phyloP scores from a whole-genome alignment of 495 filamentous ascomycete genomes.

The Elasticomyces elasticus region DNA sequence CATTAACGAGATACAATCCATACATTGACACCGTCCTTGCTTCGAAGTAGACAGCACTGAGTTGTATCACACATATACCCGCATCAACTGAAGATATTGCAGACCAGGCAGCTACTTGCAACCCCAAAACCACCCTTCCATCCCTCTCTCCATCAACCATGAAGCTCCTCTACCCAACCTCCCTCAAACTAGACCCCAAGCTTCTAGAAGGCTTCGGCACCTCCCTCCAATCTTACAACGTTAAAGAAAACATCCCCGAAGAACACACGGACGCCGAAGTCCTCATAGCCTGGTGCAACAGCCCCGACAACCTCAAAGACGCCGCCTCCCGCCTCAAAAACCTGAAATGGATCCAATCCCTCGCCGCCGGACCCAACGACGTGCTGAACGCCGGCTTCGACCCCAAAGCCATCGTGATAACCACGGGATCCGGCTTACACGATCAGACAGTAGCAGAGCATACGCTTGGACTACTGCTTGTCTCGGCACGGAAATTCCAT shows the following conservation, averaged over 20 bases:
- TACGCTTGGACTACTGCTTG: slow-evolving; percentile 43
- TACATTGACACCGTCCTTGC: too few relatives aligned
- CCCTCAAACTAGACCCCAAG: slow-evolving; percentile 41
- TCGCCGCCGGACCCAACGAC: slow-evolving; percentile 53
- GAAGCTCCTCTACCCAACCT: slow-evolving; percentile 56
- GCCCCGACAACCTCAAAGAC: slow-evolving; percentile 41
- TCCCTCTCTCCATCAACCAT: slow-evolving; percentile 27
- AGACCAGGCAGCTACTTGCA: too few relatives aligned
- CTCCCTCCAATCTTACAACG: slow-evolving; percentile 45
- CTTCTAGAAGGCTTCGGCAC: slow-evolving; percentile 44
- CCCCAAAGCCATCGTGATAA: slow-evolving; percentile 33
- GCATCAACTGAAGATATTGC: too few relatives aligned
- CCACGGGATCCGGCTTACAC: slow-evolving; percentile 51
- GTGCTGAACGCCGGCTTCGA: slow-evolving; percentile 49
- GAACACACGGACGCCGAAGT: slow-evolving; percentile 44
- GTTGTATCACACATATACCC: too few relatives aligned
- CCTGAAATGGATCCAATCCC: slow-evolving; percentile 51
- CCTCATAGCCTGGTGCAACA: slow-evolving; percentile 50
- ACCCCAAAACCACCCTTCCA: too few relatives aligned
- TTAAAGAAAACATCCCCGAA: slow-evolving; percentile 41
- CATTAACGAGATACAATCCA: too few relatives aligned
- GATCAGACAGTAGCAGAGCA: slow-evolving; percentile 53
- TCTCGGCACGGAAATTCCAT: slow-evolving; percentile 42
- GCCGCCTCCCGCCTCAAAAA: slow-evolving; percentile 41
- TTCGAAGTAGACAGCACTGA: too few relatives aligned